Evolutionary conservation across 208 protist species (phyloP).

Genomic region (Trypanosomatidae sp.): DNA sequence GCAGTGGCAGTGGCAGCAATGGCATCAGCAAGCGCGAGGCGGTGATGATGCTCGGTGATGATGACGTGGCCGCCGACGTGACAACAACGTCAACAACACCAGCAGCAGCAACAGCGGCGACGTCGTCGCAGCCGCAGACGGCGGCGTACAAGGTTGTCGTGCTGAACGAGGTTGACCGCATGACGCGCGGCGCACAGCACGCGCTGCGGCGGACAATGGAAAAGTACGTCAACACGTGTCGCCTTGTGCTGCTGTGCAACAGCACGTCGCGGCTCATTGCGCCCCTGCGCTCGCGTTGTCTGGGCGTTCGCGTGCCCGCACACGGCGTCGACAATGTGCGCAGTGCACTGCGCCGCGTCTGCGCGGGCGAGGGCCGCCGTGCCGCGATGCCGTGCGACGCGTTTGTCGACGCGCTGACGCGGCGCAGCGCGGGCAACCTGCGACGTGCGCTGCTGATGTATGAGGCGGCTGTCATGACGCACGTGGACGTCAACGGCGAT

Average conservation of each 20-base stretch:
- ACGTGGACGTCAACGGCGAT: constrained; percentile 74
- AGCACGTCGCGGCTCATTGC: constrained; percentile 92
- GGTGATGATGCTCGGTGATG: background rate
- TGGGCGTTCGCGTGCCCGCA: constrained; percentile 93
- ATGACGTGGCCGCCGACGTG: no score
- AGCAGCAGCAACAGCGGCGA: background rate
- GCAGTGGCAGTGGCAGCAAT: background rate
- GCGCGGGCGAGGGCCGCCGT: constrained; percentile 50
- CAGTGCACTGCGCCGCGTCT: constrained; percentile 44
- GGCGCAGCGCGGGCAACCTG: constrained; percentile 89
- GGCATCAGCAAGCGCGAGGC: no score
- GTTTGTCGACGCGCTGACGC: constrained; percentile 60
- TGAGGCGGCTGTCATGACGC: constrained; percentile 86
- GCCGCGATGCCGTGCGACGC: constrained; percentile 27
- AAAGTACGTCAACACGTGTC: constrained; percentile 96
- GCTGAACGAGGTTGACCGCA: constrained; percentile 95
- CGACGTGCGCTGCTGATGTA: constrained; percentile 94
- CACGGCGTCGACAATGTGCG: constrained; percentile 89
- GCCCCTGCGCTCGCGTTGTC: constrained; percentile 96
- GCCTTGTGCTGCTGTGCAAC: constrained; percentile 95
- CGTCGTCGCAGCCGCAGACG: background rate
- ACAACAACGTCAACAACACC: background rate
- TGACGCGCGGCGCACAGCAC: constrained; percentile 96
- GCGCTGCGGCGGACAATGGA: constrained; percentile 99
- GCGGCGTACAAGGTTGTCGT: constrained; percentile 93